Conservation (phyloP, 2,329 filamentous ascomycete species). For the Ophiostoma sp. region DNA sequence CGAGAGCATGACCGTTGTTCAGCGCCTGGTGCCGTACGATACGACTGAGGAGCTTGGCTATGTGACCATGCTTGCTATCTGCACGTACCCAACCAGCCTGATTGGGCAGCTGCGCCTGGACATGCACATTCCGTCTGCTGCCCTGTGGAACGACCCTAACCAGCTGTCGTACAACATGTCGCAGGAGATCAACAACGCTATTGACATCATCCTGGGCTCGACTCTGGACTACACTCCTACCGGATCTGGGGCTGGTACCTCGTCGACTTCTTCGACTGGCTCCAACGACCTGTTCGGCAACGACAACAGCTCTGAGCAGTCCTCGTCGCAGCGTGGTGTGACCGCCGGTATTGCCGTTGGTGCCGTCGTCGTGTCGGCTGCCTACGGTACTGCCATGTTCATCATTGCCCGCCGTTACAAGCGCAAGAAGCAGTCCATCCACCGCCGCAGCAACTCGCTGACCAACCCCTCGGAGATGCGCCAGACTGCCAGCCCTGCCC, state of each 20-base stretch:
- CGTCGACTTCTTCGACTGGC: conserved; percentile 33
- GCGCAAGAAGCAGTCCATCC: conserved; percentile 72
- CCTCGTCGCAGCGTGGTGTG: conserved; percentile 56
- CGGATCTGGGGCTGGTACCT: conserved; percentile 33
- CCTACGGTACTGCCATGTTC: conserved; percentile 95
- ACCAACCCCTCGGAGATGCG: conserved; percentile 55
- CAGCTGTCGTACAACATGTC: conserved; percentile 67
- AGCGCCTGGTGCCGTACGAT: conserved; percentile 69
- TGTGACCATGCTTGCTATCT: conserved; percentile 72
- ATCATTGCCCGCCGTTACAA: conserved; percentile 86
- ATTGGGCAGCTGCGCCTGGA: conserved; percentile 63
- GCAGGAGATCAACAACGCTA: conserved; percentile 73
- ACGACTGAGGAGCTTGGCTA: conserved; percentile 64
- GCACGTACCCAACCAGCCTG: conserved; percentile 61
- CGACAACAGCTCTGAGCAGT: conserved; percentile 39
- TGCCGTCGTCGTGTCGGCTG: conserved; percentile 69
- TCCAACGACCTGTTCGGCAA: conserved; percentile 35
- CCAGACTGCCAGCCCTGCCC: conserved; percentile 50
- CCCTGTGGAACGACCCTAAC: conserved; percentile 63
- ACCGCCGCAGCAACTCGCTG: conserved; percentile 71
- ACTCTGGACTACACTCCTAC: conserved; percentile 39
- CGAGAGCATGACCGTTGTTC: conserved; percentile 54
- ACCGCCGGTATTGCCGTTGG: conserved; percentile 68
- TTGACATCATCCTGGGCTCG: conserved; percentile 56
- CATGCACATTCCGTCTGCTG: conserved; percentile 64